Conservation (phyloP, 2,329 filamentous ascomycete species). For the Helminthosporium solani region DNA sequence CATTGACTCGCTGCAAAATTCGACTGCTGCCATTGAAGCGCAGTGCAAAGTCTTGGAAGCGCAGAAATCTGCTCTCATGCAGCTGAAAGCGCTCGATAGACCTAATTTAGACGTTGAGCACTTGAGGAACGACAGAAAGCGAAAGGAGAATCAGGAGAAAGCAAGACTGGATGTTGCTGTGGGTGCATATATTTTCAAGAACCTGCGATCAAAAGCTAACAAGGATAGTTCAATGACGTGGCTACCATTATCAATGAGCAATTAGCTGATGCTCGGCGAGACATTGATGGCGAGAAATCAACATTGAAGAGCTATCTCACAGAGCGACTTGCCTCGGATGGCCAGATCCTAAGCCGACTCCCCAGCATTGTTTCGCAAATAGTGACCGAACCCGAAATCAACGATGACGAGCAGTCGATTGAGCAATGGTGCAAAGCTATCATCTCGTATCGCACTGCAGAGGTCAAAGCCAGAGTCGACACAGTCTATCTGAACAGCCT, state of each 20-base stretch:
- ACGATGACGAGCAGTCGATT: constrained; percentile 55
- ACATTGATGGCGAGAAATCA: constrained; percentile 49
- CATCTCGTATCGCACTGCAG: constrained; percentile 41
- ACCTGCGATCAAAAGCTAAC: constrained; percentile 4
- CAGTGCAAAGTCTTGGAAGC: constrained; percentile 63
- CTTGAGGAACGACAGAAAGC: constrained; percentile 41
- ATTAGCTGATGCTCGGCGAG: constrained; percentile 48
- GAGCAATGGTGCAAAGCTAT: constrained; percentile 56
- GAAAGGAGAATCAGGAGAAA: constrained; percentile 43
- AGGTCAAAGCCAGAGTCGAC: constrained; percentile 50
- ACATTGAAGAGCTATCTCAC: constrained; percentile 53
- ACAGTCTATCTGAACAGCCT: constrained; percentile 54
- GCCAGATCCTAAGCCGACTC: constrained; percentile 64
- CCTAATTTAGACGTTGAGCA: constrained; percentile 42
- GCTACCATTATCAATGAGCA: constrained; percentile 32
- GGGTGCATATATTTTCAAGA: constrained; percentile 2
- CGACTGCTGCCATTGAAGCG: constrained; percentile 63
- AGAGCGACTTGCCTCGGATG: constrained; percentile 59
- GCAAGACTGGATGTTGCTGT: constrained; percentile 45
- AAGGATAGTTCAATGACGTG: constrained; percentile 31
- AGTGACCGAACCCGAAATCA: constrained; percentile 48
- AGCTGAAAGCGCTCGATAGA: constrained; percentile 52
- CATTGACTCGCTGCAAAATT: constrained; percentile 63
- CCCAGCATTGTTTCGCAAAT: constrained; percentile 67
- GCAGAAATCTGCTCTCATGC: constrained; percentile 63